Percentiles rank a stretch among this genome's conserved stretches.
Evolutionary conservation across 331 rosid genomes (phyloP).

Genomic region (Quercus phellos): DNA sequence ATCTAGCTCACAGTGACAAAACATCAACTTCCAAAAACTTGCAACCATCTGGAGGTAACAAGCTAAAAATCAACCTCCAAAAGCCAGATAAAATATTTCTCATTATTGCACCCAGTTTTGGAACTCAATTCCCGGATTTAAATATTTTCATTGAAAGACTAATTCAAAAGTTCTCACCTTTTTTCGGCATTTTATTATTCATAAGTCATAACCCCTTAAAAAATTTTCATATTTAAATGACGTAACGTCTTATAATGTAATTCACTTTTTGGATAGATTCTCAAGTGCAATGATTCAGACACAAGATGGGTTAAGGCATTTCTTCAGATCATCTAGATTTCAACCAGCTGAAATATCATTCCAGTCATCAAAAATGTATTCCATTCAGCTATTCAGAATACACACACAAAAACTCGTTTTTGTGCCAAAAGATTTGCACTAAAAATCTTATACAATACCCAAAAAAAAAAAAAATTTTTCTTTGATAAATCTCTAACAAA

Average conservation of each 20-base stretch:
- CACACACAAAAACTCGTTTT: not conserved
- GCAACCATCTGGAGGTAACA: not conserved
- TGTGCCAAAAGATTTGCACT: not conserved
- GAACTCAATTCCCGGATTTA: not conserved
- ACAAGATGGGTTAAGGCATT: too few relatives aligned
- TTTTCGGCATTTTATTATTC: not conserved
- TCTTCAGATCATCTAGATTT: too few relatives aligned
- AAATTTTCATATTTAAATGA: too few relatives aligned
- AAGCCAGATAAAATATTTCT: not conserved
- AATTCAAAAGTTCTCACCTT: not conserved
- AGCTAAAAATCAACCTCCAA: not conserved
- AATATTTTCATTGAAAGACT: not conserved
- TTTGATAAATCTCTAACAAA: not conserved
- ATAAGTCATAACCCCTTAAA: too few relatives aligned
- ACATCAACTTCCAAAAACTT: not conserved
- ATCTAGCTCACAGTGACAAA: too few relatives aligned
- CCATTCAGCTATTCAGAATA: too few relatives aligned
- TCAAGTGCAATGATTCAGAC: too few relatives aligned
- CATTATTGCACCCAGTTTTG: not conserved
- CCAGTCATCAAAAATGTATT: too few relatives aligned
- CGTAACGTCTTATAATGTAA: too few relatives aligned
- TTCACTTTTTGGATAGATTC: too few relatives aligned
- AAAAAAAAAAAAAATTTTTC: not conserved
- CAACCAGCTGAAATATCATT: too few relatives aligned
- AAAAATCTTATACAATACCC: not conserved